Base-by-base conservation (phyloP, 73 alveolate genomes). In the Paramecium primaurelia region DNA sequence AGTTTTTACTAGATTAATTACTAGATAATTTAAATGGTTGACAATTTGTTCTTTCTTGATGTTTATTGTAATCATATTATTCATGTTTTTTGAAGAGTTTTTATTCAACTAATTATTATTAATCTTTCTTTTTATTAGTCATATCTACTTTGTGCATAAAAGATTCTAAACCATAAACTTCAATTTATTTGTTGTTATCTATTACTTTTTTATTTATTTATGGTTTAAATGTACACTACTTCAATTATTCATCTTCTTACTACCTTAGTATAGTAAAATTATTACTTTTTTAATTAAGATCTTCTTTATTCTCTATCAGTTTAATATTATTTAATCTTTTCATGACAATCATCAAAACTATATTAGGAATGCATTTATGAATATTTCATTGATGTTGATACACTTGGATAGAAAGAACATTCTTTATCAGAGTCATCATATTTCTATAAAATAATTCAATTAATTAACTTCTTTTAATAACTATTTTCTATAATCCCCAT, bases 321-420 rank as follows among this genome's bases (percentile, higher is more conserved):
- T 75, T 75, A 36, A 37, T 75, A 75, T 8, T 75, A 34, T 16
- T 75, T 75, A 14, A 75, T 75, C 22, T 75, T 75, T 37, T 75
- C 88, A 14, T 37, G 38, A 36, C 88, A 75, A 75, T 75, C 88
- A 37, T 75, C 88, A 20, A 75, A 75, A 75, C 88, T 75, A 37
- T 75, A 75, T 75, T 75, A 28, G 2, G 88, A 75, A 75, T 75
- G 88, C 58, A 75, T 75, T 20, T 75, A 75, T 37, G 88, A 75
- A 40, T 75, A 75, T 75, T n/a, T 75, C 49, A 22, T 34, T 5
- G 88, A 32, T n/a, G 88, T 75, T 14, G 88, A 75, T 0, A 75
- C 58, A 75, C 68, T 37, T 34, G 88, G 88, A 38, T 75, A 75
- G 16, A 75, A 75, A 16, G 88, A 75, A 6, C 88, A 75, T n/a